Evolutionary conservation across 2,329 filamentous ascomycete species (phyloP).

Genomic region (Trichoderma sp.): DNA sequence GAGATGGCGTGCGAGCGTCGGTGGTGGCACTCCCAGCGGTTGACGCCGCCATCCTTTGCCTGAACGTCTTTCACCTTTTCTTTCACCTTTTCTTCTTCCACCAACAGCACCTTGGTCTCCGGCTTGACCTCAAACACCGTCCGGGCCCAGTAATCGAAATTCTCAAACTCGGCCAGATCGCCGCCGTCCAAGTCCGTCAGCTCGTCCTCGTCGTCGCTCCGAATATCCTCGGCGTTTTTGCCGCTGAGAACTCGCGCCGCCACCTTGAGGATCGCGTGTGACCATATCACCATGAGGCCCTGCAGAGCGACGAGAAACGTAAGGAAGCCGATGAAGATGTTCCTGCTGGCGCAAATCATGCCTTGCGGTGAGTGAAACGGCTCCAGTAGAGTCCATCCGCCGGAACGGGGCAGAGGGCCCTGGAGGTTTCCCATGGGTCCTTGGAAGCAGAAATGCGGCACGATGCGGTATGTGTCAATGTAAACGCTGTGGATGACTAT

Average conservation of each 20-base stretch:
- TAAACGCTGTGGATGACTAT: constrained; percentile 80
- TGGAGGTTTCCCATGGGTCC: constrained; percentile 53
- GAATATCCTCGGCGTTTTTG: constrained; percentile 73
- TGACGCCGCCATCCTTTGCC: constrained; percentile 65
- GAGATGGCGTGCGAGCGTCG: constrained; percentile 39
- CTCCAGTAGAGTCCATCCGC: constrained; percentile 61
- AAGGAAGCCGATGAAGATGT: constrained; percentile 73
- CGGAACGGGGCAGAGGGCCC: constrained; percentile 49
- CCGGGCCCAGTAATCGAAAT: neutral
- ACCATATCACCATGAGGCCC: constrained; percentile 80
- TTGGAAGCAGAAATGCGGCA: constrained; percentile 69
- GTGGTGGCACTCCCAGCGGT: constrained; percentile 55
- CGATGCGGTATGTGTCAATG: constrained; percentile 57
- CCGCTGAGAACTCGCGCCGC: constrained; percentile 76
- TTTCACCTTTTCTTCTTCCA: neutral
- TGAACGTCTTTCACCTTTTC: constrained; percentile 64
- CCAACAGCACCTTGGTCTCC: constrained; percentile 40
- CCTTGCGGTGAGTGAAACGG: constrained; percentile 71
- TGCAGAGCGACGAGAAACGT: constrained; percentile 74
- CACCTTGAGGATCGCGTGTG: constrained; percentile 80
- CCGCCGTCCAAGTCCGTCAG: constrained; percentile 32
- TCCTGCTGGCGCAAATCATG: constrained; percentile 75
- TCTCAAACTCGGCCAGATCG: constrained; percentile 42
- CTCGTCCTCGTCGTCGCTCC: constrained; percentile 81
- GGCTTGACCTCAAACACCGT: constrained; percentile 37